These are phyloP conservation scores for Xylaria cubensis DNA, from an alignment of 495 filamentous ascomycete genomes.

Conservation along the genomic window DNA sequence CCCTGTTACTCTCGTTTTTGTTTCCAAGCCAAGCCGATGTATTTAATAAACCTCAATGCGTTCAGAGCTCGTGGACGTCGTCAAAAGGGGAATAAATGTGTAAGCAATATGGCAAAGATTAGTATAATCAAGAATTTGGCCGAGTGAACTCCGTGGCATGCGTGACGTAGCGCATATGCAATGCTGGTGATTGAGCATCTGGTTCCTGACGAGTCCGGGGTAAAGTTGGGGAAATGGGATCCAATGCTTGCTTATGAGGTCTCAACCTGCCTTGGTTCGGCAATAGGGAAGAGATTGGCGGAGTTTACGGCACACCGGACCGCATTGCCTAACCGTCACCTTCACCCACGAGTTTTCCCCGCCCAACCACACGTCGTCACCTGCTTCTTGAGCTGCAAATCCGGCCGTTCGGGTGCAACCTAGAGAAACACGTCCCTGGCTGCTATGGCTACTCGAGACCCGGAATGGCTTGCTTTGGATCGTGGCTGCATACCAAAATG, in stretches of 20 bases:
- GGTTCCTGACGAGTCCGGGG: conserved; percentile 28
- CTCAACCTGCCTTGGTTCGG: conserved; percentile 32
- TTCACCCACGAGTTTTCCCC: conserved; percentile 40
- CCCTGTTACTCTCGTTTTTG: neutral
- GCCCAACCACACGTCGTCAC: conserved; percentile 38
- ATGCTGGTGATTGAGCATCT: conserved; percentile 19
- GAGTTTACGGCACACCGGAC: conserved; percentile 39
- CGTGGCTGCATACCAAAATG: conserved; percentile 17
- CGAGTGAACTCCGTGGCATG: conserved; percentile 24
- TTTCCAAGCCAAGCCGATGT: conserved; percentile 12
- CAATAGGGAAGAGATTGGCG: conserved; percentile 29
- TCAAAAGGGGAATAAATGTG: conserved; percentile 11
- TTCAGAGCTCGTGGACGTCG: conserved; percentile 16
- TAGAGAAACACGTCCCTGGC: neutral
- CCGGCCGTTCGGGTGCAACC: conserved; percentile 18
- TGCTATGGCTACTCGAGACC: neutral
- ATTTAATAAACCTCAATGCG: conserved; percentile 15
- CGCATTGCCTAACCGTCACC: conserved; percentile 37
- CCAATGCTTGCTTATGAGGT: conserved; percentile 7
- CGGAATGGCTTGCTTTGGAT: conserved; percentile 16
- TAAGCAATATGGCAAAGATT: conserved; percentile 27
- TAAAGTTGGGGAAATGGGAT: conserved; percentile 28
- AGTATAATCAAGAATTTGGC: conserved; percentile 28
- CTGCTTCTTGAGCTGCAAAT: conserved; percentile 14
- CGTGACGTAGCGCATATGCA: conserved; percentile 26